These are phyloP conservation scores for Lagerstroemia speciosa DNA, from an alignment of 345 rosid genomes.

Conservation along the genomic window DNA sequence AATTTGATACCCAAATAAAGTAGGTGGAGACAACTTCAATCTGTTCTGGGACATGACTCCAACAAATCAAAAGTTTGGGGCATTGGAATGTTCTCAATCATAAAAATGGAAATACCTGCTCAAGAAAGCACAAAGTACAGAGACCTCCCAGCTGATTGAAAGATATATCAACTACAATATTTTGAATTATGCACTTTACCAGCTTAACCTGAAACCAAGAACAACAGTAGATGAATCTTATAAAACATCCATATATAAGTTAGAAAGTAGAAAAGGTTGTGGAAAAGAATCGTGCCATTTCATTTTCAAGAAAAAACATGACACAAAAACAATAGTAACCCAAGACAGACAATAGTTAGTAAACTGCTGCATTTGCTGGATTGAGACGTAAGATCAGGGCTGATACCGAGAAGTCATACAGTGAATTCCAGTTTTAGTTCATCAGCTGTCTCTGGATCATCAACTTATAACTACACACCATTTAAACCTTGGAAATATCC, in stretches of 20 bases:
- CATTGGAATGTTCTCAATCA: background rate
- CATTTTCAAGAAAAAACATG: no score
- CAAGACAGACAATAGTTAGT: background rate
- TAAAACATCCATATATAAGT: background rate
- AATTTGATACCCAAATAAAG: background rate
- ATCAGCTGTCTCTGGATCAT: background rate
- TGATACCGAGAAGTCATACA: background rate
- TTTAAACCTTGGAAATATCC: background rate
- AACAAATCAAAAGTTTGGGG: background rate
- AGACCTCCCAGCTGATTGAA: constrained; percentile 88
- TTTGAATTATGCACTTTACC: constrained; percentile 74
- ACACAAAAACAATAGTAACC: background rate
- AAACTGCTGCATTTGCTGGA: background rate
- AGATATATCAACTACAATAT: constrained; percentile 83
- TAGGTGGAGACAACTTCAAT: background rate
- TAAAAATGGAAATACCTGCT: constrained; percentile 43
- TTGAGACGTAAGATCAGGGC: background rate
- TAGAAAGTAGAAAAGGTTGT: background rate
- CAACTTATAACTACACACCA: background rate
- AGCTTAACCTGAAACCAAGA: constrained; percentile 63
- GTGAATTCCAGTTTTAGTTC: background rate
- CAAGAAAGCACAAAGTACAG: constrained; percentile 78
- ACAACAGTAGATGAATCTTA: background rate
- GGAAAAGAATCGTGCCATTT: no score
- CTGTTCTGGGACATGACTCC: background rate